These are phyloP conservation scores for Penicillium canariense DNA, from an alignment of 495 filamentous ascomycete species.

Conservation along the genomic window DNA sequence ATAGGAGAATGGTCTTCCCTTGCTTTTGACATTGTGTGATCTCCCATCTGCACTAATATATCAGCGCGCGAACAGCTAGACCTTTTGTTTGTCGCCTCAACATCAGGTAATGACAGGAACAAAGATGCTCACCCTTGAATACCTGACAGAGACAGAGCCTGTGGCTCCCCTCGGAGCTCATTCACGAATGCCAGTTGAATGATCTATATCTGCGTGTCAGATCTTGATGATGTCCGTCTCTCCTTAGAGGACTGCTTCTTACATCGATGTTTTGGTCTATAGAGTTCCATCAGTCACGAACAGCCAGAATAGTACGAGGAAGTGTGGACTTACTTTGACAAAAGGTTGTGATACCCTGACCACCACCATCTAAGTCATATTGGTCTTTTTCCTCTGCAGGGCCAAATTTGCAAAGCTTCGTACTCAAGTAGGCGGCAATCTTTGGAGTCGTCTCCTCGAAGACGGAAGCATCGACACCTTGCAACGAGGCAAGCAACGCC, in stretches of 20 bases:
- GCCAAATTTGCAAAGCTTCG: neutral
- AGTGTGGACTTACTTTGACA: conserved; percentile 2
- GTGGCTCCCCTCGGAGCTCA: neutral
- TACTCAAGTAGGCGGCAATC: conserved; percentile 1
- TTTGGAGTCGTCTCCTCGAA: neutral
- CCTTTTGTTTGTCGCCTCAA: too few species aligned
- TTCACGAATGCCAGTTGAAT: conserved; percentile 8
- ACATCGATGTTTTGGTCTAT: conserved; percentile 1
- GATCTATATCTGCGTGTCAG: neutral
- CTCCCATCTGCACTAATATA: neutral
- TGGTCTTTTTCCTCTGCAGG: neutral
- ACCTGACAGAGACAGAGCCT: neutral
- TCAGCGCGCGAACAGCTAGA: neutral
- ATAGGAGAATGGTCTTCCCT: conserved; percentile 7
- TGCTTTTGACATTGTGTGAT: conserved; percentile 7
- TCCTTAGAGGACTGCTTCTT: neutral
- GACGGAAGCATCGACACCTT: neutral
- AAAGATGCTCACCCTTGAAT: neutral
- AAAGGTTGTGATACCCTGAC: neutral
- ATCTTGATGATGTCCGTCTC: neutral
- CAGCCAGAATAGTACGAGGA: too few species aligned
- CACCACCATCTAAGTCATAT: conserved; percentile 5
- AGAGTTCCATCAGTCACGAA: neutral
- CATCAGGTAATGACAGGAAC: too few species aligned
- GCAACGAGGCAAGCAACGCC: conserved; percentile 2